Evolutionary conservation across 2,329 filamentous ascomycete species (phyloP), one percentile per base, ranked within the genome.

Genomic region (Ophiostoma quercus): DNA sequence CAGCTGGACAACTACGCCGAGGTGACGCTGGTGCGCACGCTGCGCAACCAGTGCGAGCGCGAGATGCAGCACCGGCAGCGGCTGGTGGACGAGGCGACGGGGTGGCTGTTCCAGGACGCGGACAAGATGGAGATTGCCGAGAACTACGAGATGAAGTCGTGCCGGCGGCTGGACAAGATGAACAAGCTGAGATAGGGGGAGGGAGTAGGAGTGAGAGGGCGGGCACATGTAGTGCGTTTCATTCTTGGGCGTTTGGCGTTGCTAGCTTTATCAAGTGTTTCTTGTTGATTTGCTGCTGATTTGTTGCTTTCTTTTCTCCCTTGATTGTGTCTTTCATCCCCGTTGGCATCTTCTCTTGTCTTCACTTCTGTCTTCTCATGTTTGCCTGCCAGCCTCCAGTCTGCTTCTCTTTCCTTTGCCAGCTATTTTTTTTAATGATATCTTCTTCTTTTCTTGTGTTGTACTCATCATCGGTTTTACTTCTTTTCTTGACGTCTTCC

Each of bases 51-150:
- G 76, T 99, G 95, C 80, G 90, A 94, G 73, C 82, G 83, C 69
- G 94, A 99, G 81, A 81, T 87, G 72, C 80, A 85, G 66, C 82
- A 85, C 68, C 85, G 89, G 78, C 85, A 88, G 76, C 84, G 88
- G 73, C 82, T 93, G 79, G 83, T 88, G 72, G 88, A 96, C 73
- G 89, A 92, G 66, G 93, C 94, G 0, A 88, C 91, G 75, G 94
- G 94, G 3, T 97, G 93, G 90, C 92, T 97, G 76, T 93, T 88
- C 78, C 87, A 88, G 69, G 92, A 97, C 76, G 84, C 88, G 68
- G 89, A 89, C 72, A 93, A 92, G 82, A 87, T 96, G 87, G 86
- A 89, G 72, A 79, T 87, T 71, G 94, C 94, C 39, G 79, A 83
- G 43, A 78, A 79, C 22, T 84, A 81, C 72, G 80, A 82, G 72